Evolutionary conservation across 148 eudicot genomes (phyloP), one percentile per base, ranked within the genome.

Genomic region (Fagopyrum tataricum): DNA sequence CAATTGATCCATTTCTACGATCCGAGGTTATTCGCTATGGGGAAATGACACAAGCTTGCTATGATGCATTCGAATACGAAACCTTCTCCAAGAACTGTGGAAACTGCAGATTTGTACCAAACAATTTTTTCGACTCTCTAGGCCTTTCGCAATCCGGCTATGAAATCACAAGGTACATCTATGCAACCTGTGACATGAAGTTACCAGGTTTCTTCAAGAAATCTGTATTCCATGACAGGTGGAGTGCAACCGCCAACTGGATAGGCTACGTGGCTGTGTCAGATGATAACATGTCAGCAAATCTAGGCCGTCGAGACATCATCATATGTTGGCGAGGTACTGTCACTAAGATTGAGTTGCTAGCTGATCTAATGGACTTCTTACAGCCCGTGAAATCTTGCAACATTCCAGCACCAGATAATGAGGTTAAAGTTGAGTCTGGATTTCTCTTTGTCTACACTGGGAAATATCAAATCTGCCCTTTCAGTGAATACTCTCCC

Each of bases 41-140:
- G 1, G 87, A 84, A n/a, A 81, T 81, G 84, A 79, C 82, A 6
- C 87, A 84, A 56, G 84, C 87, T 3, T 78, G 79, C 55, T 80
- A 80, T 42, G 86, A 83, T 51, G 81, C 84, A 24, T 84, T 81
- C 69, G 82, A 81, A 40, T 72, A 41, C 0, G 78, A 84, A 44
- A 77, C 72, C 0, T 74, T 56, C 41, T 81, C 87, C 20, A 84
- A 78, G 72, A 73, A 84, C 44, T 81, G 80, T 71, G 87, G 87
- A 9, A 79, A 78, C 26, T 84, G 84, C 61, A 74, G 70, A 24
- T 44, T 31, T 20, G 42, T 31, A 5, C 71, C 78, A 0, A 41
- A 64, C 41, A 41, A 61, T 4, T 84, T 84, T 67, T 84, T 84
- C 70, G 67, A 76, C 13, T 42, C 48, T 11, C 70, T 81, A 9